Evolutionary conservation across 192 early-diverging fungal genomes (phyloP).

Genomic region (Paraglomus brasilianum): DNA sequence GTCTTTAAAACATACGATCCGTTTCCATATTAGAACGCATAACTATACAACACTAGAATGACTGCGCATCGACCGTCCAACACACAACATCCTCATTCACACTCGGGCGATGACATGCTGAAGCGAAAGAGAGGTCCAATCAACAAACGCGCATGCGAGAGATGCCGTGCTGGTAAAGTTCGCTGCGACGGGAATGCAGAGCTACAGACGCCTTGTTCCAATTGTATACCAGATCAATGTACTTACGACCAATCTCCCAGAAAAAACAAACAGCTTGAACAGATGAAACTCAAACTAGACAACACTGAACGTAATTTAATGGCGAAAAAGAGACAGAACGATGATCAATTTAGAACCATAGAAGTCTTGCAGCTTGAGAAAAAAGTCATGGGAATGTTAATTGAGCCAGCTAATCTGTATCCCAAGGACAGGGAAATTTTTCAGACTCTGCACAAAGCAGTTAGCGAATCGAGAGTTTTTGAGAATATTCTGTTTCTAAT

Average conservation of each 20-base stretch:
- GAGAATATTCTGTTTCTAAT: too few relatives aligned
- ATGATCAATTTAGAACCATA: not conserved
- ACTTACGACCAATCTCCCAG: slow-evolving; percentile 9
- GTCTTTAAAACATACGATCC: too few relatives aligned
- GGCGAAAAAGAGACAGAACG: not conserved
- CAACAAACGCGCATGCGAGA: slow-evolving; percentile 25
- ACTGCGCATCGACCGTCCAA: too few relatives aligned
- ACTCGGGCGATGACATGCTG: not conserved
- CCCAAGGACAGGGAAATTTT: too few relatives aligned
- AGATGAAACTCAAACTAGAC: not conserved
- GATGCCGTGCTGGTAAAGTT: slow-evolving; percentile 11
- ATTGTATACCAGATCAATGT: slow-evolving; percentile 18
- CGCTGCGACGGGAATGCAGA: slow-evolving; percentile 23
- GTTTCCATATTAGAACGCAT: too few relatives aligned
- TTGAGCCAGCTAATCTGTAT: too few relatives aligned
- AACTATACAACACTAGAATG: too few relatives aligned
- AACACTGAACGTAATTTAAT: not conserved
- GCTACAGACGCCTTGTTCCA: not conserved
- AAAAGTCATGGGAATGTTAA: too few relatives aligned
- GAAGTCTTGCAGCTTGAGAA: not conserved
- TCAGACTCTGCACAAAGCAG: too few relatives aligned
- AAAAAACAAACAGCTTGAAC: slow-evolving; percentile 27
- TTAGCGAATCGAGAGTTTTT: too few relatives aligned
- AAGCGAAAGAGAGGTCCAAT: slow-evolving; percentile 17
- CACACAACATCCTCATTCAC: too few relatives aligned